Base-by-base conservation (phyloP, 108 stramenopile genomes). In the Chaetoceros tenuissimus region DNA sequence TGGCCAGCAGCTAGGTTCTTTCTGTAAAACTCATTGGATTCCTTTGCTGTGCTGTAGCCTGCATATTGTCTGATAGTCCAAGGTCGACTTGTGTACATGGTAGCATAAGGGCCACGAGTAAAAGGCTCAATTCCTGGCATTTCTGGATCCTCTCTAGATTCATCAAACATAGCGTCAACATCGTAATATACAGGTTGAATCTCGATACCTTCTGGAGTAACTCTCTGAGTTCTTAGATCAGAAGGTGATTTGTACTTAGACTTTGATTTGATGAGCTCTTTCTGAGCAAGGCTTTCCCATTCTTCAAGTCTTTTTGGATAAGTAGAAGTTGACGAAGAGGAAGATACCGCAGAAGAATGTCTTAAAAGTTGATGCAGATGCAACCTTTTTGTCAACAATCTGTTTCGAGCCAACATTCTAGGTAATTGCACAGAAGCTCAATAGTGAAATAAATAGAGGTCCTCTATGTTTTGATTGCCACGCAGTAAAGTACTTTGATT, bases 101-200 rank as follows among this genome's bases (percentile, higher is more conserved):
- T 96, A 28, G 96, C 96, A 51, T 97, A 97, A 3, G 97, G 96
- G 16, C 98, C 98, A n/a, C 98, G 83, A n/a, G 84, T 89, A 64
- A 85, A 99, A 16, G 98, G 98, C 57, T 67, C 90, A 3, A 96
- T 73, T 0, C 98, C 98, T 22, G 87, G 87, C 84, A 89, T 84
- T 57, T 81, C 78, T 0, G 86, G 87, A 31, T 72, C 70, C 31
- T 75, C 70, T n/a, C n/a, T n/a, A n/a, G n/a, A n/a, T n/a, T n/a
- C n/a, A n/a, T n/a, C n/a, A n/a, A n/a, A n/a, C 1, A 64, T 19
- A 16, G 63, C 62, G 28, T 80, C 50, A 27, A 92, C 51, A 70
- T 96, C 75, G 51, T 78, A 92, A 61, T 99, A 99, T 24, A 97
- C 78, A 0, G 98, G 98, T 71, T 96, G 96, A 22, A 99, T 72